These are phyloP conservation scores for Haberlea rhodopensis DNA, from an alignment of 257 asterid genomes.

Conservation along the genomic window DNA sequence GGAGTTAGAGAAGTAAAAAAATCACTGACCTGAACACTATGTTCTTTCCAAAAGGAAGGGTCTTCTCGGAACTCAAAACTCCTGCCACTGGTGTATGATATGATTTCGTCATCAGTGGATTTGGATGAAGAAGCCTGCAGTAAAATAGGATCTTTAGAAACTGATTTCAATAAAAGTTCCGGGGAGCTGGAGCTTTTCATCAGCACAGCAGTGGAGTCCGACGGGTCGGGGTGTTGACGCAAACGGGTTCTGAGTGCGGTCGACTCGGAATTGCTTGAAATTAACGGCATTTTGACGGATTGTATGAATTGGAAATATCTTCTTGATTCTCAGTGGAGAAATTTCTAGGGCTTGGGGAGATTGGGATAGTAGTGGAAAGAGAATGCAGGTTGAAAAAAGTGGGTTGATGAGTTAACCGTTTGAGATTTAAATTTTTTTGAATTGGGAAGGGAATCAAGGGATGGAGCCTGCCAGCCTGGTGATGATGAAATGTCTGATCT, in stretches of 20 bases:
- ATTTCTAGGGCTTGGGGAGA: constrained; percentile 21
- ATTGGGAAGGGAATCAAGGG: constrained; percentile 27
- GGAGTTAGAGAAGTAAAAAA: neutral
- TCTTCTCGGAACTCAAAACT: constrained; percentile 70
- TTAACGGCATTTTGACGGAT: constrained; percentile 47
- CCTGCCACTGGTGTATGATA: constrained; percentile 23
- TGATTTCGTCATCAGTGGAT: constrained; percentile 37
- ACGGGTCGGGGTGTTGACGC: constrained; percentile 45
- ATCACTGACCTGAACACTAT: constrained; percentile 65
- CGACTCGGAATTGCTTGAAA: constrained; percentile 40
- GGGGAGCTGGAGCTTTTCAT: constrained; percentile 67
- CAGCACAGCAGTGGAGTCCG: constrained; percentile 29
- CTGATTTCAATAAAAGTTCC: constrained; percentile 52
- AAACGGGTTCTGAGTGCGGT: constrained; percentile 58
- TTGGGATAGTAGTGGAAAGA: neutral
- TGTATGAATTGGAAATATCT: neutral
- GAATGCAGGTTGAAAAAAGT: no score
- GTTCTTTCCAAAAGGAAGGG: constrained; percentile 86
- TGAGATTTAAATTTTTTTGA: constrained; percentile 32
- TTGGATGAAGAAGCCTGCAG: constrained; percentile 28
- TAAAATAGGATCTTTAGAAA: constrained; percentile 32
- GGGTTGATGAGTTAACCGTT: constrained; percentile 28
- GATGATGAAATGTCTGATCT: no score
- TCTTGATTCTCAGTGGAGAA: constrained; percentile 4
- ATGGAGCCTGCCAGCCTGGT: no score